Evolutionary conservation across 179 eudicot genomes (phyloP).

Genomic region (Drosera spatulata): DNA sequence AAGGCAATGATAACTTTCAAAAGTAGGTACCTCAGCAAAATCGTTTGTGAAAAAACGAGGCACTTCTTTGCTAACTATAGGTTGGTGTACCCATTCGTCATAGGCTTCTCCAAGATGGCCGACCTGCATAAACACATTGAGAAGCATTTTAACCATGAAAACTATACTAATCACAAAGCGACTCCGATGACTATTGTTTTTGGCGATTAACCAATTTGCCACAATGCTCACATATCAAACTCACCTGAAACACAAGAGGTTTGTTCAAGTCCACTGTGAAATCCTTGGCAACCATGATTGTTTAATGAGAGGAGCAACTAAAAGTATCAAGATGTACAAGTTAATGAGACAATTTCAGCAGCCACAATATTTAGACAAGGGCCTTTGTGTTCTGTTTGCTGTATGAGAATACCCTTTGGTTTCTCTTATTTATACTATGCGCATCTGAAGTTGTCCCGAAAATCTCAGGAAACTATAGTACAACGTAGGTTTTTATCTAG

Average conservation of each 20-base stretch:
- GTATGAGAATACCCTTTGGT: no score
- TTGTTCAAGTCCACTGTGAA: conserved; percentile 27
- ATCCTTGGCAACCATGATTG: conserved; percentile 17
- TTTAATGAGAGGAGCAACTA: no score
- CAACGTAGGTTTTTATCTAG: no score
- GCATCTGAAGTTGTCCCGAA: no score
- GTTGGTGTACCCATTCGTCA: conserved; percentile 48
- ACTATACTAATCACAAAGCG: background rate
- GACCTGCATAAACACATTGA: conserved; percentile 20
- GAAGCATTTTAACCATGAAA: background rate
- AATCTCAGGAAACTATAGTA: no score
- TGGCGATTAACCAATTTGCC: no score
- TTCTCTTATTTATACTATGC: no score
- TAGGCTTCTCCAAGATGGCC: conserved; percentile 23
- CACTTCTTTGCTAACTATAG: conserved; percentile 37
- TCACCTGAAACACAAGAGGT: conserved; percentile 39
- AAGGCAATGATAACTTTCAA: background rate
- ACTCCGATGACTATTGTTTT: background rate
- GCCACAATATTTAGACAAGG: no score
- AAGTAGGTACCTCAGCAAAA: conserved; percentile 35
- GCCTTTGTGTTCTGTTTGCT: no score
- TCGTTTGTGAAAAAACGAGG: conserved; percentile 41
- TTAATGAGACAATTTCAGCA: no score
- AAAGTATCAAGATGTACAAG: no score
- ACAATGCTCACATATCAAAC: no score